A percentile compares a stretch with the other conserved stretches of the same genome.
Conservation (phyloP, 805 yeast species). For the Sugiyamaella mastotermitis region DNA sequence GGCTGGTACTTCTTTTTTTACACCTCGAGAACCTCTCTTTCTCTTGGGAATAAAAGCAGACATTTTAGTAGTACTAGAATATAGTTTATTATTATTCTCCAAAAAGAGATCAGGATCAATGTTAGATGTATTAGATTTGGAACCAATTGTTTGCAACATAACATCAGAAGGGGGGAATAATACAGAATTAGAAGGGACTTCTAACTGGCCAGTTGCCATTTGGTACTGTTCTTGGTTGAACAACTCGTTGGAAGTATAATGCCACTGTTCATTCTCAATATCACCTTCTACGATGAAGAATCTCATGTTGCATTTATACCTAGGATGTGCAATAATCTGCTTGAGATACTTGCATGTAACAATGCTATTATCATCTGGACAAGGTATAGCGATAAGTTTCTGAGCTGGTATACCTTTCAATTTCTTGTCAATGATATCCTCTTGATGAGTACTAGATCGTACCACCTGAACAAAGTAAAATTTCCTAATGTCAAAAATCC, state of each 20-base stretch:
- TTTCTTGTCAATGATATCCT: not conserved
- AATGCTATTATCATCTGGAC: conserved; percentile 2
- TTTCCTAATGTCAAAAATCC: conserved; percentile 7
- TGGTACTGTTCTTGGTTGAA: conserved; percentile 12
- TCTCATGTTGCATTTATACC: conserved; percentile 59
- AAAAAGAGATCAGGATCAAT: no score
- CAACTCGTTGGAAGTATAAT: conserved; percentile 9
- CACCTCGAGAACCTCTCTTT: no score
- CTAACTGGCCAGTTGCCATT: conserved; percentile 7
- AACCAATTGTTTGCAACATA: not conserved
- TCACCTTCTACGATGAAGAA: conserved; percentile 47
- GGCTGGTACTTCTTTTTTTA: no score
- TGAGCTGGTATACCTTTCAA: conserved; percentile 11
- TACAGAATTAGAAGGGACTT: not conserved
- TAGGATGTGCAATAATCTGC: conserved; percentile 53
- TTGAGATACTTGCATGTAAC: conserved; percentile 44
- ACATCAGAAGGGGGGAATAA: not conserved
- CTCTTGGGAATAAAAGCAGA: no score
- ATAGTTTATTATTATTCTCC: no score
- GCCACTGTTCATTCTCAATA: conserved; percentile 8
- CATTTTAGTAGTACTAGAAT: no score
- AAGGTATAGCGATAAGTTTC: conserved; percentile 16
- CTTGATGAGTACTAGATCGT: conserved; percentile 13
- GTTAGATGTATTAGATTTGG: no score
- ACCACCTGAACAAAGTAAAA: conserved; percentile 19